A percentile compares a stretch with the other conserved stretches of the same genome.
These are phyloP conservation scores for Penicillium paxilli DNA, from an alignment of 495 filamentous ascomycete genomes.

Conservation along the genomic window DNA sequence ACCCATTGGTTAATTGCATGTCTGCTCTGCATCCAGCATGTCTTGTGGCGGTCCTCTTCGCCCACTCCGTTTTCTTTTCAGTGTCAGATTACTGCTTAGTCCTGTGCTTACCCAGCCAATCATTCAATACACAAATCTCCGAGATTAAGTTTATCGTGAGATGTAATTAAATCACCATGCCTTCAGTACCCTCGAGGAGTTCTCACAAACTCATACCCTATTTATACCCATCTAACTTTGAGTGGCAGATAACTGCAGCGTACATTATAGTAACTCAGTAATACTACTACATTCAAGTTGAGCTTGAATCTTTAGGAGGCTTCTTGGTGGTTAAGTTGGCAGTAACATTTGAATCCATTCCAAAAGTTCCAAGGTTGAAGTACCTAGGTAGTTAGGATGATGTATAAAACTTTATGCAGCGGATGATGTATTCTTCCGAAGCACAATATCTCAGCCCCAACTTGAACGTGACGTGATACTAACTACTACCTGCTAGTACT, in stretches of 20 bases:
- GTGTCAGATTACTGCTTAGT: not conserved
- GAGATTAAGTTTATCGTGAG: not conserved
- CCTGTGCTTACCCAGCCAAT: not conserved
- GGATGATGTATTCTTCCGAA: not conserved
- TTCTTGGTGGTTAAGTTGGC: too few species aligned
- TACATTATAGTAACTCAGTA: too few species aligned
- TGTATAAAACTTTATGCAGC: not conserved
- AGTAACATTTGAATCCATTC: too few species aligned
- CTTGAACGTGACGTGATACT: too few species aligned
- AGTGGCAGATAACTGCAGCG: too few species aligned
- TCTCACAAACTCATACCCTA: too few species aligned
- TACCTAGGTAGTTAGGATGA: too few species aligned
- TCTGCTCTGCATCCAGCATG: conserved; percentile 14
- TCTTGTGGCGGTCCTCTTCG: conserved; percentile 9
- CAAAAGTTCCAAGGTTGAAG: too few species aligned
- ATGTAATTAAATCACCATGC: not conserved
- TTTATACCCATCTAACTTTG: too few species aligned
- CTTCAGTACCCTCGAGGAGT: too few species aligned
- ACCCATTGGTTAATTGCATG: conserved; percentile 2
- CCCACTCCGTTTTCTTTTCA: not conserved
- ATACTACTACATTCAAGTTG: too few species aligned
- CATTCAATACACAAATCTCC: not conserved
- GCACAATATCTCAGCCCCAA: not conserved
- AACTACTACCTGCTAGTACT: not conserved
- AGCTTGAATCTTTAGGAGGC: too few species aligned